Evolutionary conservation across 139 green algal species (phyloP), one percentile per base, ranked within the genome.

Genomic region (Chlorella sorokiniana): DNA sequence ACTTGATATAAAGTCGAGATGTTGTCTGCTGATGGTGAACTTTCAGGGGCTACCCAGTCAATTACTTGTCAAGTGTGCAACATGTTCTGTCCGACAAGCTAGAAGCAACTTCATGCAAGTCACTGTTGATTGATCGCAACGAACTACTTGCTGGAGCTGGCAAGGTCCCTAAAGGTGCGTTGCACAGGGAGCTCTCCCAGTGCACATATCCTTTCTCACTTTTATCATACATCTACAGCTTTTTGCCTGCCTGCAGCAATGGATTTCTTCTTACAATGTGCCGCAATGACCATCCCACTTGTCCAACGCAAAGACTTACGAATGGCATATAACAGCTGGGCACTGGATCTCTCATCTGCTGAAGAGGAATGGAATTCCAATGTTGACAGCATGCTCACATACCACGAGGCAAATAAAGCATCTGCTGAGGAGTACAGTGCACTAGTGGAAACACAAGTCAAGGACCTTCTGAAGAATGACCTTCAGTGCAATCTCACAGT

Each of bases 201-300:
- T n/a, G n/a, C n/a, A n/a, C n/a, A n/a, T n/a, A n/a, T n/a, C n/a
- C n/a, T n/a, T n/a, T n/a, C n/a, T n/a, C n/a, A n/a, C n/a, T n/a
- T 59, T 11, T 16, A 59, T 59, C 14, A 59, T 59, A 59, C 48
- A 11, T 59, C 14, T 59, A 11, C 48, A 59, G 48, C 48, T 56
- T 16, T 16, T 56, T 56, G 48, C 48, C 48, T 56, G 48, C 48
- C 48, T 65, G 56, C 56, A 65, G 71, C 18, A 8, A 42, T 78
- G 71, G 71, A 48, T 40, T 48, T 44, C n/a, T 51, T 78, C 31
- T 78, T 63, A 63, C 35, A 78, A 23, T 78, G 71, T 48, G 31
- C n/a, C 11, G 37, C 71, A 6, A 8, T 78, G 31, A 78, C 71
- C 6, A 6, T 48, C 22, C 37, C 71, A 42, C n/a, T 78, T 18